Percentiles rank a stretch among this genome's conserved stretches.
These are phyloP conservation scores for Aspergillus brunneoviolaceus DNA, from an alignment of 2,329 filamentous ascomycete genomes.

Conservation along the genomic window DNA sequence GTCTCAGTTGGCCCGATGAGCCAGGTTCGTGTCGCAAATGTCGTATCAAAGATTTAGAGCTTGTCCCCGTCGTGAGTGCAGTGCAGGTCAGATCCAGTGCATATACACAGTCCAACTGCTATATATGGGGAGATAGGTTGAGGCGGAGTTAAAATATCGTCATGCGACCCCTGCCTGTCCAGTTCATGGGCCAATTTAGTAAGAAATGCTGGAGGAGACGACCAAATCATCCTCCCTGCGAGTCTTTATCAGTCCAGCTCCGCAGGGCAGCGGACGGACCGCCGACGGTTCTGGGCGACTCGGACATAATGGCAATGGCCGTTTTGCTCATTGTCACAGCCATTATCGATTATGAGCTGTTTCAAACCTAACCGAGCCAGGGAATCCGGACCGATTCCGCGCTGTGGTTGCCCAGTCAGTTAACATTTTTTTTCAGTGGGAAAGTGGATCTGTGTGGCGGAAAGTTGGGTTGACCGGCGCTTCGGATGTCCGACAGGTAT, in stretches of 20 bases:
- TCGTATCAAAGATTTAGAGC: background rate
- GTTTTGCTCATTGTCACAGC: background rate
- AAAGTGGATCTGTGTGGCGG: constrained; percentile 9
- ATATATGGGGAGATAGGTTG: background rate
- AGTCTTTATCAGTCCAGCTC: constrained; percentile 5
- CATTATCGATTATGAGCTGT: background rate
- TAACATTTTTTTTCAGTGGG: background rate
- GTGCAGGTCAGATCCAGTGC: background rate
- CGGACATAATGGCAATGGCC: background rate
- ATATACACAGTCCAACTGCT: background rate
- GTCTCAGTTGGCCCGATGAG: background rate
- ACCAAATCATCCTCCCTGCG: background rate
- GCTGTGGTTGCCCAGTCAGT: background rate
- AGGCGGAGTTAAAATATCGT: background rate
- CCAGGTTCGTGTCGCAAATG: background rate
- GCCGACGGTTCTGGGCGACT: constrained; percentile 8
- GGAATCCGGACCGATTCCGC: constrained; percentile 2
- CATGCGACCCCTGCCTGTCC: background rate
- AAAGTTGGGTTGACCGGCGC: background rate
- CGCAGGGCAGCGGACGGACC: constrained; percentile 10
- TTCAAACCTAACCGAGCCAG: background rate
- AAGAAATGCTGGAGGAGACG: background rate
- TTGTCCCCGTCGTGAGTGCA: background rate
- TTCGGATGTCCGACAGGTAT: constrained; percentile 8
- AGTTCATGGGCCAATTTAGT: background rate